These are phyloP conservation scores for Fusarium sp. DNA, from an alignment of 2,329 filamentous ascomycete genomes.

Conservation along the genomic window DNA sequence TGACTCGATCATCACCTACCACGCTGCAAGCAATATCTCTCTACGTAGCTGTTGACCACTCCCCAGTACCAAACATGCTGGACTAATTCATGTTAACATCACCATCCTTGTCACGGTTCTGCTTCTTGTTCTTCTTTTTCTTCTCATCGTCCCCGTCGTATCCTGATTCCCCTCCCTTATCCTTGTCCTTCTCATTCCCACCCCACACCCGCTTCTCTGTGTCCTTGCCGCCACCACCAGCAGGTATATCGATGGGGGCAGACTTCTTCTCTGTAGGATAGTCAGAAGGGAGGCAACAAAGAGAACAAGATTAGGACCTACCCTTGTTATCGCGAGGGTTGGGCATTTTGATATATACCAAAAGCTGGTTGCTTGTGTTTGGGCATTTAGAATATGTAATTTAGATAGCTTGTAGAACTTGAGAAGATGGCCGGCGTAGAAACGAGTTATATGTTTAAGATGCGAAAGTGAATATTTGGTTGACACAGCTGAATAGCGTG, in stretches of 20 bases:
- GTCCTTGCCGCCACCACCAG: background rate
- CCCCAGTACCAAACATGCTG: background rate
- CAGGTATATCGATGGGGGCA: constrained; percentile 1
- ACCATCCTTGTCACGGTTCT: background rate
- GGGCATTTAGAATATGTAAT: background rate
- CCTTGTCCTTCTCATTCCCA: background rate
- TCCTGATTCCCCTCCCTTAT: background rate
- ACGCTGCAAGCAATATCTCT: background rate
- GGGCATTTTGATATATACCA: background rate
- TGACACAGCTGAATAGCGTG: background rate
- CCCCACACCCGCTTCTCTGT: background rate
- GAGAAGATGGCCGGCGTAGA: background rate
- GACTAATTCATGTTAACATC: background rate
- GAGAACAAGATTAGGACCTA: accelerated
- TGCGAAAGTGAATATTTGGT: background rate
- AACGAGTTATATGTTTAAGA: background rate
- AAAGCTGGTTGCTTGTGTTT: background rate
- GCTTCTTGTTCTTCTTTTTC: background rate
- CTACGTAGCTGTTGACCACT: background rate
- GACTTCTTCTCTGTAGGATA: background rate
- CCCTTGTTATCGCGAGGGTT: background rate
- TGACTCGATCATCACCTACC: background rate
- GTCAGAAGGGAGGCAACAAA: background rate
- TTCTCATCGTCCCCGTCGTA: constrained; percentile 12
- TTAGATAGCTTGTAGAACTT: background rate